Base-by-base conservation (phyloP, 1,139 yeast genomes). In the Diutina scorzettiae region DNA sequence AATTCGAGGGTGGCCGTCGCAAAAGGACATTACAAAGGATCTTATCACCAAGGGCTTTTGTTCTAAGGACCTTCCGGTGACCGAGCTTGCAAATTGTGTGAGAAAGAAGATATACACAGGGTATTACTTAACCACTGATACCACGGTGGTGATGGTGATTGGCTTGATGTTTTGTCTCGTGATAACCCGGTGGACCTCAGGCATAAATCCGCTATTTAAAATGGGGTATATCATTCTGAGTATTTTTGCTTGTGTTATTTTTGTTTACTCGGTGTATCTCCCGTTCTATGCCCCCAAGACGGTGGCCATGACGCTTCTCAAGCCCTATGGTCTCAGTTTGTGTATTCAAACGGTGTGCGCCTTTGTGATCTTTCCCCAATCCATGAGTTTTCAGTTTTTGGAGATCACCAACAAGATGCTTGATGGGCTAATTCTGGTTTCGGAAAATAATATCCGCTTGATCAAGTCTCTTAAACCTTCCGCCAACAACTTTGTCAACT, bases 391-490 rank as follows among this genome's bases (percentile, higher is more conserved):
- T 46, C 49, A 46, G 28, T 60, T 53, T 43, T 50, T 62, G 29
- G 46, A 47, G 7, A 14, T 28, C 18, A 23, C n/a, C 6, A 2
- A 12, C 5, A 9, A 11, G 2, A 17, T 19, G 3, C 25, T 32
- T 19, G 5, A 9, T 5, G 25, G 25, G 12, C 21, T 32, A 5
- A 12, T 24, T 3, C 11, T 12, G 4, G 23, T 14, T 20, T 8
- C 17, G 11, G 45, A 48, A 4, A 54, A 56, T 33, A 60, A 64
- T 41, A 41, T 50, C 4, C 45, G 55, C 6, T 56, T 63, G 41
- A 53, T 63, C 41, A 44, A 45, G 8, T 44, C 65, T 0, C 49
- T 61, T 51, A 54, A 55, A 41, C 68, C 69, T 1, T 62, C 68
- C 1, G 44, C 45, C 5, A 60, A 55, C 28, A 50, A 60, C 2